Evolutionary conservation across 177 flowering plant genomes (phyloP).

Genomic region (Tripterygium wilfordii): DNA sequence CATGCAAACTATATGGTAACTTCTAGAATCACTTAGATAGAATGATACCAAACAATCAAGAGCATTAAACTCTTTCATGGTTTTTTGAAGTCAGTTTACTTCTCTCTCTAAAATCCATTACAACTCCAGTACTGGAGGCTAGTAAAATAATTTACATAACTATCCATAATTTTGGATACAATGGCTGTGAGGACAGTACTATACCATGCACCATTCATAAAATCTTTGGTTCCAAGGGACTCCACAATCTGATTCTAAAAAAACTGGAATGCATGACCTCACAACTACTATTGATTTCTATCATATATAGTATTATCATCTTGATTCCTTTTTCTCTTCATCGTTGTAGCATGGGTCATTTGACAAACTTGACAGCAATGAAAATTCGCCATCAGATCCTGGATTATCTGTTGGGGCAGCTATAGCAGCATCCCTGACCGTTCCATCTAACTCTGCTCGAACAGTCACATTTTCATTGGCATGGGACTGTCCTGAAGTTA

Average conservation of each 20-base stretch:
- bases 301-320: no score
- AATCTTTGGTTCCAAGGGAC: neutral
- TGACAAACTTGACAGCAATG: slow-evolving; percentile 37
- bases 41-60: neutral
- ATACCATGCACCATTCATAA: neutral
- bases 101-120: no score
- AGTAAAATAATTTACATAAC: no score
- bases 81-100: no score
- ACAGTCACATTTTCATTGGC: slow-evolving; percentile 75
- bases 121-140: no score
- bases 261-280: no score
- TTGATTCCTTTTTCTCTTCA: slow-evolving; percentile 3
- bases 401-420: slow-evolving; percentile 87
- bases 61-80: neutral
- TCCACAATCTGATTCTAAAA: no score
- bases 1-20: neutral
- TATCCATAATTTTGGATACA: no score
- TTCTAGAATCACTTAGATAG: no score
- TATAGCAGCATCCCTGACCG: slow-evolving; percentile 55
- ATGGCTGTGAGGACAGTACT: no score
- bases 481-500: slow-evolving; percentile 80
- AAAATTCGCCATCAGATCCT: slow-evolving; percentile 42
- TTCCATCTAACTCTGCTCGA: slow-evolving; percentile 47
- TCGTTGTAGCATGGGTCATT: slow-evolving; percentile 65
- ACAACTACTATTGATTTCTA: no score